Conservation (phyloP, 1,139 yeast species). For the Hyphopichia fennica region DNA sequence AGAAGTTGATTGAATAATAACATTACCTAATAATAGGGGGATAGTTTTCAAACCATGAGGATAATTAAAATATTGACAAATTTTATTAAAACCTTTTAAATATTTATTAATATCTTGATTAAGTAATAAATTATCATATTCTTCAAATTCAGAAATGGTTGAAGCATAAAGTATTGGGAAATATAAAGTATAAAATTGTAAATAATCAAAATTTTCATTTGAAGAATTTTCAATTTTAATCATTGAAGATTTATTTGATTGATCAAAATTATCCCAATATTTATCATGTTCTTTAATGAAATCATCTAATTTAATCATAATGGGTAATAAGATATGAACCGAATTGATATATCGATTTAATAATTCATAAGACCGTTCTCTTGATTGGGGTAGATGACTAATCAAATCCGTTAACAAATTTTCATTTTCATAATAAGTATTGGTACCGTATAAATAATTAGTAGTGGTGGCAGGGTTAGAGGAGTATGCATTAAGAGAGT, state of each 20-base stretch:
- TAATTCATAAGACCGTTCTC: constrained; percentile 50
- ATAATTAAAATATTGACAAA: constrained; percentile 51
- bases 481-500: constrained; percentile 27
- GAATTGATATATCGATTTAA: constrained; percentile 49
- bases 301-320: constrained; percentile 42
- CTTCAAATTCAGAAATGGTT: constrained; percentile 56
- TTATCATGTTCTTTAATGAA: constrained; percentile 48
- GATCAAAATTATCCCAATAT: constrained; percentile 39
- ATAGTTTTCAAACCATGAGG: constrained; percentile 53
- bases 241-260: background rate
- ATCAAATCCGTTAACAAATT: constrained; percentile 36
- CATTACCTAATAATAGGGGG: constrained; percentile 49
- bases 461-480: constrained; percentile 42
- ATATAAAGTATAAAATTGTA: constrained; percentile 48
- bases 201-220: constrained; percentile 23
- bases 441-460: constrained; percentile 45
- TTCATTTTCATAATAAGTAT: constrained; percentile 40
- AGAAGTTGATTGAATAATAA: constrained; percentile 53
- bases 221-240: constrained; percentile 5
- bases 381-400: constrained; percentile 34
- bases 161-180: constrained; percentile 56
- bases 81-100: constrained; percentile 46
- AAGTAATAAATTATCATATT: constrained; percentile 45
- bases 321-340: constrained; percentile 55
- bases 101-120: constrained; percentile 52